These are phyloP conservation scores for Ustilago esculenta DNA, from an alignment of 1,284 basidiomycete species.

Conservation along the genomic window DNA sequence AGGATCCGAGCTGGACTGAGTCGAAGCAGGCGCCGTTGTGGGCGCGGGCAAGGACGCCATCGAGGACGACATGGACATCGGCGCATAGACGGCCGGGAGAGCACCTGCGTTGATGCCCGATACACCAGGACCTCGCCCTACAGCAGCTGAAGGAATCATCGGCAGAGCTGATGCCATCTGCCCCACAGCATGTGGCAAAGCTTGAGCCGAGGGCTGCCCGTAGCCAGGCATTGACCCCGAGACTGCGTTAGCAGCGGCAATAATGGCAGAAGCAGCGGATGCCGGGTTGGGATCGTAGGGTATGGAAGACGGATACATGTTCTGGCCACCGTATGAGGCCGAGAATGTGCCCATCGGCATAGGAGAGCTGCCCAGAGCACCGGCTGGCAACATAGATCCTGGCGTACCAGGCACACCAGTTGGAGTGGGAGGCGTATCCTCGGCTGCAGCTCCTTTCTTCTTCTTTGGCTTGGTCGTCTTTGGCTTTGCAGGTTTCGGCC, in stretches of 20 bases:
- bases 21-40: slow-evolving; percentile 1
- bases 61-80: slow-evolving; percentile 8
- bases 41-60: slow-evolving; percentile 12
- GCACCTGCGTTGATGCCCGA: not conserved
- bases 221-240: slow-evolving; percentile 39
- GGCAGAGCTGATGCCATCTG: slow-evolving; percentile 28
- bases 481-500: slow-evolving; percentile 39
- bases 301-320: not conserved
- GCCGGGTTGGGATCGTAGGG: slow-evolving; percentile 29
- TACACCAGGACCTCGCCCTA: slow-evolving; percentile 7
- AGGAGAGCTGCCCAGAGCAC: not conserved
- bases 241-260: slow-evolving; percentile 41
- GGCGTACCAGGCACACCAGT: slow-evolving; percentile 2
- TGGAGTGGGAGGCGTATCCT: not conserved
- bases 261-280: slow-evolving; percentile 39
- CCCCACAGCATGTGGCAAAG: slow-evolving; percentile 23
- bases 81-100: not conserved
- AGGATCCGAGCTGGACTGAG: slow-evolving; percentile 18
- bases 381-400: not conserved
- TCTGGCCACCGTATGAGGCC: not conserved
- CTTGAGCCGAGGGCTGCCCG: slow-evolving; percentile 7
- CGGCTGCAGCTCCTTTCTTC: slow-evolving; percentile 33
- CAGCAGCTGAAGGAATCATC: slow-evolving; percentile 24
- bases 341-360: slow-evolving; percentile 12
- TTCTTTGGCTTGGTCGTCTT: slow-evolving; percentile 41